Base-by-base conservation (phyloP, 305 asterid genomes). In the Fraxinus paxiana region DNA sequence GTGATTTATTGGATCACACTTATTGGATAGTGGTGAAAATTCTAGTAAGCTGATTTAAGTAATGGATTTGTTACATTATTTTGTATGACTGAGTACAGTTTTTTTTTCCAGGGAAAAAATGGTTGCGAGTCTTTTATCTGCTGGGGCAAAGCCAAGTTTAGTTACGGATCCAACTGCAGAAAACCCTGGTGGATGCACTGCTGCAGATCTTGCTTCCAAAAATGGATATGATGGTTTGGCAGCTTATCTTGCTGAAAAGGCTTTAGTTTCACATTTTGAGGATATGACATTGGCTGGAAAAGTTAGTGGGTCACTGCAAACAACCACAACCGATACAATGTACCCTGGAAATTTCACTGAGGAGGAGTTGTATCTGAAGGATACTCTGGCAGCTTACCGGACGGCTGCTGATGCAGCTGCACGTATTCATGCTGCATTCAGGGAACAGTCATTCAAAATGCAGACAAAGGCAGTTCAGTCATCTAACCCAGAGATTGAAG, bases 361-460 rank as follows among this genome's bases (percentile, higher is more conserved):
- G 80, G 99, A 94, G 24, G 98, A 96, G 87, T 51, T 80, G 80
- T 85, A 83, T 85, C 87, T 96, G 80, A 96, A 92, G 84, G 99
- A 96, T 82, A 84, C 97, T 73, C 91, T 96, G 78, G 86, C 98
- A 30, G 99, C 99, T 84, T 94, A 94, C 83, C 86, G 98, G 20
- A 96, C 98, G 12, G 98, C 98, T 71, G 98, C 98, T 74, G 98
- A 92, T 90, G 99, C 98, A 30, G 99, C 98, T 77, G 93, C 99
- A 37, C 98, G 97, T 43, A 96, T 96, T 82, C 98, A 94, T 77
- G 81, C 97, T 77, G 98, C 99, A 76, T 96, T 94, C 90, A 91
- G 98, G 84, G 98, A 94, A 81, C 98, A 85, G 35, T 85, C 98
- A 4, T 77, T 90, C 87, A 92, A 90, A 83, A 72, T 90, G 67